Evolutionary conservation across 2,329 filamentous ascomycete genomes (phyloP).

Genomic region (Penicillium sp.): DNA sequence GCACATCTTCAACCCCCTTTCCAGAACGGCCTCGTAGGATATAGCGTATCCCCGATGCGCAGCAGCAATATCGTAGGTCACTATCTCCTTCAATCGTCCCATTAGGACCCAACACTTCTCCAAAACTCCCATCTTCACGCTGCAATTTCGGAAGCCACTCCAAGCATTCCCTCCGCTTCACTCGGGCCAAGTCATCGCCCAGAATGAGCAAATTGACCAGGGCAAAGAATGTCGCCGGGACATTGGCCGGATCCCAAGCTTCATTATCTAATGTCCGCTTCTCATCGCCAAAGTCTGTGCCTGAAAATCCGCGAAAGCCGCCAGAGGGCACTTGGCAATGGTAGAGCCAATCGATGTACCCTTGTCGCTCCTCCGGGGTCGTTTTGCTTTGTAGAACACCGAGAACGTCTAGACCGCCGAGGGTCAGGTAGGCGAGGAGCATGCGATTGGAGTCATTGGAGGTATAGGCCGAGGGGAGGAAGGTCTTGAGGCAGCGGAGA

Average conservation of each 20-base stretch:
- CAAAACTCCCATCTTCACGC: conserved; percentile 86
- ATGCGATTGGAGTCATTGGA: conserved; percentile 89
- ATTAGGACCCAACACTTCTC: conserved; percentile 72
- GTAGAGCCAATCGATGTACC: conserved; percentile 78
- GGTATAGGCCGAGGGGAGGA: conserved; percentile 83
- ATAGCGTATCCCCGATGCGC: conserved; percentile 81
- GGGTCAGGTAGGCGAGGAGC: conserved; percentile 85
- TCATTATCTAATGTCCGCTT: conserved; percentile 59
- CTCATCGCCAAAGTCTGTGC: conserved; percentile 61
- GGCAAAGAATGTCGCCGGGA: conserved; percentile 90
- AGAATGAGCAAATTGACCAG: conserved; percentile 73
- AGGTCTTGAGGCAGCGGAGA: conserved; percentile 81
- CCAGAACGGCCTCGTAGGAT: conserved; percentile 71
- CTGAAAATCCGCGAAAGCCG: conserved; percentile 87
- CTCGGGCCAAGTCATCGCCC: conserved; percentile 67
- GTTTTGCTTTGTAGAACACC: conserved; percentile 65
- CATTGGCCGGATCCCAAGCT: conserved; percentile 75
- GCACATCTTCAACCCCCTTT: conserved; percentile 61
- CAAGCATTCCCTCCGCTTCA: conserved; percentile 72
- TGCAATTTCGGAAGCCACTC: conserved; percentile 78
- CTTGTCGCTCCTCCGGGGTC: conserved; percentile 58
- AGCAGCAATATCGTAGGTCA: conserved; percentile 88
- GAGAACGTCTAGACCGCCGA: conserved; percentile 84
- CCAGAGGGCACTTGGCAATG: conserved; percentile 82
- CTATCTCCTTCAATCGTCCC: conserved; percentile 73